Evolutionary conservation across 768 basidiomycete genomes (phyloP).

Genomic region (Strobilomyces confusus): DNA sequence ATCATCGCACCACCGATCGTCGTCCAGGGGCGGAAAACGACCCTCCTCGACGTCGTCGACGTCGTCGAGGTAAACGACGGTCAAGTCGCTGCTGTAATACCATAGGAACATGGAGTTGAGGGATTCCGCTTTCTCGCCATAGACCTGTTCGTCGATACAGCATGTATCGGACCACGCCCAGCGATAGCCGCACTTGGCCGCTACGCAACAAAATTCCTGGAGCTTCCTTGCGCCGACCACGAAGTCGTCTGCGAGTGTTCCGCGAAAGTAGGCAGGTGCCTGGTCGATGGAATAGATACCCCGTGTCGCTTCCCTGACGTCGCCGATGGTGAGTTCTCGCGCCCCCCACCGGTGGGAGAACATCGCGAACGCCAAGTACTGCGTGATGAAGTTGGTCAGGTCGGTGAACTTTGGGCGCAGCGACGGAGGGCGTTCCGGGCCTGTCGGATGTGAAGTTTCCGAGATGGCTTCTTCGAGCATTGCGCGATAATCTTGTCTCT

Average conservation of each 20-base stretch:
- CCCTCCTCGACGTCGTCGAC: slow-evolving; percentile 21
- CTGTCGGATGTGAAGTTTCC: not conserved
- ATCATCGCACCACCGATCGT: slow-evolving; percentile 16
- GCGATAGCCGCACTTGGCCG: slow-evolving; percentile 28
- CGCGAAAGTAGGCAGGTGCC: not conserved
- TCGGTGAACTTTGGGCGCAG: not conserved
- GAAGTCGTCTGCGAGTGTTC: not conserved
- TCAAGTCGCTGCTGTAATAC: slow-evolving; percentile 25
- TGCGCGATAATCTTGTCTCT: slow-evolving; percentile 8
- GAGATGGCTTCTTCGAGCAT: slow-evolving; percentile 3
- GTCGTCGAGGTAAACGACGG: slow-evolving; percentile 28
- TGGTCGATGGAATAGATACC: slow-evolving; percentile 17
- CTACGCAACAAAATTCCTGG: slow-evolving; percentile 28
- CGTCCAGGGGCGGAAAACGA: slow-evolving; percentile 5
- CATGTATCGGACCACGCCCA: slow-evolving; percentile 31
- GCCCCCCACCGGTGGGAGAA: slow-evolving; percentile 26
- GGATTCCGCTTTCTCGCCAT: slow-evolving; percentile 25
- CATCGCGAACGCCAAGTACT: slow-evolving; percentile 26
- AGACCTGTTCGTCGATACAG: slow-evolving; percentile 25
- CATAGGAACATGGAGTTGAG: slow-evolving; percentile 30
- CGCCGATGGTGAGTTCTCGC: slow-evolving; percentile 14
- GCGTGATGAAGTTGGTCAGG: slow-evolving; percentile 12
- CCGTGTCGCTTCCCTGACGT: slow-evolving; percentile 8
- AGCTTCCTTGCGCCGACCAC: slow-evolving; percentile 11
- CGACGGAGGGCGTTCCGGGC: slow-evolving; percentile 1